Evolutionary conservation across 2,329 filamentous ascomycete genomes (phyloP), one percentile per base, ranked within the genome.

Genomic region (Biscogniauxia sp.): DNA sequence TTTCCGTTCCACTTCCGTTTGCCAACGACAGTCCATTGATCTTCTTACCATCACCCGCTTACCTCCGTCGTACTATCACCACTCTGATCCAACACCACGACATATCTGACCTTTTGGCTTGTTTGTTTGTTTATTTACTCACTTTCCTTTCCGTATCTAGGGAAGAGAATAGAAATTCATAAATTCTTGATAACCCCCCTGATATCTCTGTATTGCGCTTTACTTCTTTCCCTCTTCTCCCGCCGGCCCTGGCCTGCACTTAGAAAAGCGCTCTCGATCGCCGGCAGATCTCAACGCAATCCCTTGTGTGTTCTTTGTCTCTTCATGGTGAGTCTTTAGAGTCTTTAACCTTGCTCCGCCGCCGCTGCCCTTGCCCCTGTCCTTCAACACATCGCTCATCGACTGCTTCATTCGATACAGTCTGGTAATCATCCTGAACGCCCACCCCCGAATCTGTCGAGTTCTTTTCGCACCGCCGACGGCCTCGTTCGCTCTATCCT

Each of bases 401-500:
- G 23, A 51, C 55, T 17, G 17, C 28, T 32, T 49, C 45, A 50
- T 28, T 17, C 58, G 37, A 19, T 52, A n/a, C 67, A 76, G 75
- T 74, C 73, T 63, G 66, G 67, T 63, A 68, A 72, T 69, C 64
- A 60, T 37, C 61, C 71, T 52, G 69, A 68, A 55, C 70, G 62
- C 57, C 57, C 68, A 50, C 63, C 69, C 56, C 64, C 67, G 60
- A 68, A 64, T 59, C 54, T 64, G 53, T 55, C 65, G 51, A 62
- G 60, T 59, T 63, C 66, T 55, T 74, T 68, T 64, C 67, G 64
- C 57, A 68, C 69, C 19, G 70, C 72, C 63, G 65, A 73, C 66
- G 71, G 72, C 59, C 71, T 71, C 61, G 70, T 79, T 23, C 73
- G 73, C 55, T 76, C 73, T 57, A 76, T 77, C 57, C 73, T 78